phyloP scores from a whole-genome alignment of 768 basidiomycete species.

The Tubosaeta brunneosetosa region DNA sequence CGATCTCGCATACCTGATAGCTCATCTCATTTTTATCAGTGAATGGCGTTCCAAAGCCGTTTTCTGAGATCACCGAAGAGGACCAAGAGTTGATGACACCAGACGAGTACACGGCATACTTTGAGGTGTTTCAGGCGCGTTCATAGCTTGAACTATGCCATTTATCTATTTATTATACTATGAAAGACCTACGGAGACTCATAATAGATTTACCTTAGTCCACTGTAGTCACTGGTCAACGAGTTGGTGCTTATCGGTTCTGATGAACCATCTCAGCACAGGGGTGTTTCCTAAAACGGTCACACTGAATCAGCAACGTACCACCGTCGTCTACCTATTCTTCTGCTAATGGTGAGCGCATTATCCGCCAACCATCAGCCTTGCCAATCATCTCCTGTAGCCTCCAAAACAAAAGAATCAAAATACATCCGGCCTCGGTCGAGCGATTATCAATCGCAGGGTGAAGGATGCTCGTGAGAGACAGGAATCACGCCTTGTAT shows the following conservation, averaged over 20 bases:
- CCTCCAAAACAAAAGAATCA: constrained; percentile 55
- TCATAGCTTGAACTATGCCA: constrained; percentile 11
- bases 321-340: neutral
- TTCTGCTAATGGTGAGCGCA: constrained; percentile 13
- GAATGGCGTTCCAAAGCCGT: constrained; percentile 65
- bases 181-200: neutral
- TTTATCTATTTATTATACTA: constrained; percentile 7
- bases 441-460: constrained; percentile 92
- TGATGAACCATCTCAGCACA: neutral
- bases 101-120: constrained; percentile 85
- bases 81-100: constrained; percentile 91
- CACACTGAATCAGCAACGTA: constrained; percentile 17
- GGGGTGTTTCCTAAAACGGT: constrained; percentile 13
- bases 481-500: constrained; percentile 55
- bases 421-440: constrained; percentile 82
- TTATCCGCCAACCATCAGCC: neutral
- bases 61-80: constrained; percentile 84
- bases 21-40: constrained; percentile 41
- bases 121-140: constrained; percentile 58
- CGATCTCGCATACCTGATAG: neutral
- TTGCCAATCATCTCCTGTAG: constrained; percentile 25
- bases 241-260: neutral
- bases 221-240: neutral
- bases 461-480: constrained; percentile 37
- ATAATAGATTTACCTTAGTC: constrained; percentile 18